Base-by-base conservation (phyloP, 169 alveolate genomes). In the Plasmodium coatneyi region DNA sequence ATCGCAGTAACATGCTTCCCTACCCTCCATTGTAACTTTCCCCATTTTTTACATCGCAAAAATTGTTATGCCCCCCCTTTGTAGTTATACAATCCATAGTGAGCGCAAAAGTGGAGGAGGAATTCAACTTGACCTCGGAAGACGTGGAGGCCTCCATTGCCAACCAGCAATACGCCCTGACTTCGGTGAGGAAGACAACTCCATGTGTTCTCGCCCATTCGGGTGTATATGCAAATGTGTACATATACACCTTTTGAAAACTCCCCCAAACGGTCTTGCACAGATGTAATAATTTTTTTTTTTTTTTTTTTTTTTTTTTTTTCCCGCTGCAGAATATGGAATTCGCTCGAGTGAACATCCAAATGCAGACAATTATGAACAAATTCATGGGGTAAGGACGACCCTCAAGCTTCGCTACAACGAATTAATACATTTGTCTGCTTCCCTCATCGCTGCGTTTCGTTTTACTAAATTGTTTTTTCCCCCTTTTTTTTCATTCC, bases 91-190 rank as follows among this genome's bases (percentile, higher is more conserved):
- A 97, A 79, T 96, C 97, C 25, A 95, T 96, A 76, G 95, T 97
- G n/a, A 96, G 97, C n/a, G 97, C 98, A 52, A 96, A 95, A 78
- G 98, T 97, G 41, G 97, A 97, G 91, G 94, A 92, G n/a, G 95
- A 96, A 84, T 97, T 97, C 80, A 95, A 96, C 39, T 95, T 94
- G 90, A 97, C 96, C 28, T 95, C 97, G 70, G 96, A 95, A 71
- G 96, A 95, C n/a, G 95, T 97, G 39, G 98, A 97, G 81, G 90
- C 97, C 10, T 96, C 98, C 36, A 95, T 97, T 91, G 94, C 96
- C 34, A 95, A 79, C 71, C 94, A 96, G 92, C 97, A 96, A 93
- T 95, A 82, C 32, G 96, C 95, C 52, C 92, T 96, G 39, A 93
- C 96, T 56, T 93, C 95, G 92, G 93, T 84, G 43, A 74, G 80